Evolutionary conservation across 2,329 filamentous ascomycete genomes (phyloP).

Genomic region (Cladosporium phlei): DNA sequence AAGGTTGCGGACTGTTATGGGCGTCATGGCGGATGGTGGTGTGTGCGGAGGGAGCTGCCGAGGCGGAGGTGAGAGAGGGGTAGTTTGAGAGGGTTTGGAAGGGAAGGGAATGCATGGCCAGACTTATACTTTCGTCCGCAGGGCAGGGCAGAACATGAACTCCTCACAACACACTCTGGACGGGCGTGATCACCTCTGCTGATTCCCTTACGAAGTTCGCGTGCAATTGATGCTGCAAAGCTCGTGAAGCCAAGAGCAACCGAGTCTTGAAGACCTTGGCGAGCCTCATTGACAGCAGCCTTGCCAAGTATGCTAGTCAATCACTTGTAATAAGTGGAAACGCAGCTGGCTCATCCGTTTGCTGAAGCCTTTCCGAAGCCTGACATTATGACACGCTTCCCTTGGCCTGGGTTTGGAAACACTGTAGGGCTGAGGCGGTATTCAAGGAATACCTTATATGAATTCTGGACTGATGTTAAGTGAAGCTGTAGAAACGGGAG

Average conservation of each 20-base stretch:
- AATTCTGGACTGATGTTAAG: too few species aligned
- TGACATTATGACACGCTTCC: not conserved
- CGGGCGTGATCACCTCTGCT: too few species aligned
- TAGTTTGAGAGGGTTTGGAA: not conserved
- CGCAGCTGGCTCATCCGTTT: too few species aligned
- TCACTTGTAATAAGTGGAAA: too few species aligned
- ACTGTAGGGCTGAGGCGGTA: too few species aligned
- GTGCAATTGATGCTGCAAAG: too few species aligned
- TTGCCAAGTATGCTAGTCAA: too few species aligned
- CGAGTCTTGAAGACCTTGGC: too few species aligned
- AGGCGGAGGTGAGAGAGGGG: not conserved
- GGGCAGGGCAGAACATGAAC: not conserved
- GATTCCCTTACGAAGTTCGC: too few species aligned
- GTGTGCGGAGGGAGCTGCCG: not conserved
- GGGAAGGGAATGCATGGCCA: not conserved
- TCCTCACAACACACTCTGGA: not conserved
- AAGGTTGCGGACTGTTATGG: constrained; percentile 1
- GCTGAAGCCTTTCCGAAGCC: not conserved
- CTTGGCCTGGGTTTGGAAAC: not conserved
- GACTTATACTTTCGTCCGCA: not conserved
- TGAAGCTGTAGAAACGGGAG: too few species aligned
- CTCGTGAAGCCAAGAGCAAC: too few species aligned
- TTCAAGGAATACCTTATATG: not conserved
- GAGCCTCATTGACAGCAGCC: too few species aligned
- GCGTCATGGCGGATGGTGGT: constrained; percentile 20